Evolutionary conservation across 108 stramenopile genomes (phyloP).

Genomic region (Seminavis robusta): DNA sequence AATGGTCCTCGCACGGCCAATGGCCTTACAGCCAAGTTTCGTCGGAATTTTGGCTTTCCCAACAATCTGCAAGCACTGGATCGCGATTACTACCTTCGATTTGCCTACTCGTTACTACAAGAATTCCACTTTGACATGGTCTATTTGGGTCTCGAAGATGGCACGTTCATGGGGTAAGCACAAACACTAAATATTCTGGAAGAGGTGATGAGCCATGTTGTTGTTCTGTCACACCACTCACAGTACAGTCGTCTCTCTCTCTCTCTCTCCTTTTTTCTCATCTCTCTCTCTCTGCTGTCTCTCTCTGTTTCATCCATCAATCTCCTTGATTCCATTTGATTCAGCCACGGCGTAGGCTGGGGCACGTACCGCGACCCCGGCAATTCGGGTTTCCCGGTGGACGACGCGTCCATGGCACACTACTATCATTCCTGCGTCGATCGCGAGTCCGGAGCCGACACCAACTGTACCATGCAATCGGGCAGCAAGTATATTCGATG

Average conservation of each 20-base stretch:
- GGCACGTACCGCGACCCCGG: conserved; percentile 12
- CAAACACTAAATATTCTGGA: too few relatives aligned
- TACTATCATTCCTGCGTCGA: conserved; percentile 9
- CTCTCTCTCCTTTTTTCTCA: too few relatives aligned
- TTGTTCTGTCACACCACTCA: too few relatives aligned
- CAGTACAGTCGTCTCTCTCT: too few relatives aligned
- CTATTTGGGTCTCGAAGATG: conserved; percentile 36
- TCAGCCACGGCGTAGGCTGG: background rate
- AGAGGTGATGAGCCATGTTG: too few relatives aligned
- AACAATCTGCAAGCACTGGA: conserved; percentile 17
- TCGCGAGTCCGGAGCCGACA: background rate
- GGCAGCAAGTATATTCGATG: conserved; percentile 2
- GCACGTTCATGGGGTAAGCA: conserved; percentile 20
- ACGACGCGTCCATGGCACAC: conserved; percentile 5
- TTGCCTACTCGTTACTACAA: conserved; percentile 6
- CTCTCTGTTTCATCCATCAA: too few relatives aligned
- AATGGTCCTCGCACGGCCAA: conserved; percentile 2
- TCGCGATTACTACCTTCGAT: conserved; percentile 20
- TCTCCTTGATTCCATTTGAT: too few relatives aligned
- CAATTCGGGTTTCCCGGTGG: background rate
- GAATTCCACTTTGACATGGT: too few relatives aligned
- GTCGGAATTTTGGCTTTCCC: conserved; percentile 21
- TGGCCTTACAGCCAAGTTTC: conserved; percentile 8
- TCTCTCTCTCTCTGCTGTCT: too few relatives aligned
- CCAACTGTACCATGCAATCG: conserved; percentile 1